phyloP scores from a whole-genome alignment of 2,329 filamentous ascomycete species.

The Aspergillus sp. region DNA sequence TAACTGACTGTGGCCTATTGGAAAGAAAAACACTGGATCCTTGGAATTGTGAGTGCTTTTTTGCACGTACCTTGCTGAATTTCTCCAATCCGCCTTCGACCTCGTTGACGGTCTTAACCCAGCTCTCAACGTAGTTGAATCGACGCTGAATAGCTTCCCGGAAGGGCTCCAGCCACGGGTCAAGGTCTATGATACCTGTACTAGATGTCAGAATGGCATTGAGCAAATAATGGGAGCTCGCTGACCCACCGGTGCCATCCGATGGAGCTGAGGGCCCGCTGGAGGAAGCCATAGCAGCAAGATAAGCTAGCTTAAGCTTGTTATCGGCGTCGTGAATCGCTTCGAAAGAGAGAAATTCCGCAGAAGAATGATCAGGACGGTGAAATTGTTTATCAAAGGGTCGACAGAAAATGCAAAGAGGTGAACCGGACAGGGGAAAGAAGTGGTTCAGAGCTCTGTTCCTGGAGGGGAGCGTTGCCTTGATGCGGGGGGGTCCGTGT shows the following conservation, averaged over 20 bases:
- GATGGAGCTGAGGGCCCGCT: constrained; percentile 8
- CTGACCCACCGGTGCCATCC: constrained; percentile 33
- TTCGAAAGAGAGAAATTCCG: not conserved
- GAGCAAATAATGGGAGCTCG: not conserved
- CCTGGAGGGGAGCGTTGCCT: not conserved
- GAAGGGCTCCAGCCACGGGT: constrained; percentile 88
- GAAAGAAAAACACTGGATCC: not conserved
- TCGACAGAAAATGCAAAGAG: not conserved
- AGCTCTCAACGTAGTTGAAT: constrained; percentile 76
- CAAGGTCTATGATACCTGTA: constrained; percentile 78
- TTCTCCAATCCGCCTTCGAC: constrained; percentile 87
- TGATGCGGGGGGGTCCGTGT: constrained; percentile 6
- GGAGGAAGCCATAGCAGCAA: constrained; percentile 22
- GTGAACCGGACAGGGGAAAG: constrained; percentile 1
- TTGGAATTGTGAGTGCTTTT: not conserved
- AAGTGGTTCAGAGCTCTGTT: constrained; percentile 7
- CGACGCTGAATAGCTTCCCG: constrained; percentile 72
- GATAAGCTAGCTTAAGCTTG: constrained; percentile 3
- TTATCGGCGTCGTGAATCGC: not conserved
- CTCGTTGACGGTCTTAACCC: constrained; percentile 81
- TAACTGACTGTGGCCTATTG: not conserved
- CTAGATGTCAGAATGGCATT: constrained; percentile 4
- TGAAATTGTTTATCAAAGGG: not conserved
- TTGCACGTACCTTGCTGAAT: constrained; percentile 70
- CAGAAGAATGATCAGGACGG: not conserved